phyloP scores from a whole-genome alignment of 257 asterid species.

The Solanum virginianum region DNA sequence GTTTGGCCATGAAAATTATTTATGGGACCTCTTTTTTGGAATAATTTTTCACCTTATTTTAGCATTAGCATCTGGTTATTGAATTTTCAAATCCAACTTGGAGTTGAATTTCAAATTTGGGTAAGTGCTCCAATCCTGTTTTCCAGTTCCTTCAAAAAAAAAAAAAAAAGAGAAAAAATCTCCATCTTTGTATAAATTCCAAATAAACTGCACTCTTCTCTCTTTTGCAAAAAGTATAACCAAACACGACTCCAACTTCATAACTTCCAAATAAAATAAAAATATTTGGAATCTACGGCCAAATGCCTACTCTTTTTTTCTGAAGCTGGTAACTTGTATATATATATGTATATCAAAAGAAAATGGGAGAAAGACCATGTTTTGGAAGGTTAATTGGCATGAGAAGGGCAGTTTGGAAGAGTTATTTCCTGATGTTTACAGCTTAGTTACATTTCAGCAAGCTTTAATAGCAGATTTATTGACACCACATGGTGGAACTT shows the following conservation, averaged over 20 bases:
- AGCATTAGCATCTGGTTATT: neutral
- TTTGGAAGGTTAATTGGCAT: too few relatives aligned
- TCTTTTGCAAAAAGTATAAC: neutral
- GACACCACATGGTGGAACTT: too few relatives aligned
- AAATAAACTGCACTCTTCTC: neutral
- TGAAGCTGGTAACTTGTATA: neutral
- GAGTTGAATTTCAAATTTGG: neutral
- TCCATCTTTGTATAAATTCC: neutral
- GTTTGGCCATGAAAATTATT: neutral
- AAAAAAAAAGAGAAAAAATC: neutral
- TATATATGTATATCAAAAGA: too few relatives aligned
- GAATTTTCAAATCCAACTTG: neutral
- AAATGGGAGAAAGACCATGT: too few relatives aligned
- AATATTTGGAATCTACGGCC: neutral
- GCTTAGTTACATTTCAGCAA: too few relatives aligned
- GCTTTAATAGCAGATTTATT: too few relatives aligned
- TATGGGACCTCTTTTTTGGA: neutral
- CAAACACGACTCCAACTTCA: neutral
- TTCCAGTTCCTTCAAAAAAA: neutral
- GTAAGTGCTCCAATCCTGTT: neutral
- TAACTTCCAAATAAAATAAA: neutral
- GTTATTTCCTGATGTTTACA: too few relatives aligned
- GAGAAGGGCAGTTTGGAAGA: too few relatives aligned
- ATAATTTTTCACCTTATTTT: neutral
- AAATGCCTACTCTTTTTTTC: neutral